Conservation (phyloP, 352 stramenopile genomes). For the Phytophthora podocarpi region DNA sequence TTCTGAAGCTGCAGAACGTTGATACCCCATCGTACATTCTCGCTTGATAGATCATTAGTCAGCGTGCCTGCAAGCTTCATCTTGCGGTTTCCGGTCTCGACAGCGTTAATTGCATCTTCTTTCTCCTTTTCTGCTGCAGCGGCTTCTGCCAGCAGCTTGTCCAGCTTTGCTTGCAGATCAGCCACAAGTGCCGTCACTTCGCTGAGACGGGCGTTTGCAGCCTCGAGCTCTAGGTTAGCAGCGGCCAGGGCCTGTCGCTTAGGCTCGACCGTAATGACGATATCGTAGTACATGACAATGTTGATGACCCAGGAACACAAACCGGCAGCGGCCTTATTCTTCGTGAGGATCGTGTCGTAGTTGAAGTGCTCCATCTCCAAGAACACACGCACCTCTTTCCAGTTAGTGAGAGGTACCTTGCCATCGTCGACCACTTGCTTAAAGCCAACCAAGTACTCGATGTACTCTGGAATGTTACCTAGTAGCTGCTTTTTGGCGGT, state of each 20-base stretch:
- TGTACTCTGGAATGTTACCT: conserved; percentile 96
- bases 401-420: conserved; percentile 92
- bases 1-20: conserved; percentile 93
- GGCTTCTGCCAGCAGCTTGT: conserved; percentile 91
- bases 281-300: conserved; percentile 98
- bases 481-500: conserved; percentile 95
- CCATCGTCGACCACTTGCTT: conserved; percentile 95
- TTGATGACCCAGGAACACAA: conserved; percentile 96
- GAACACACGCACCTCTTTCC: conserved; percentile 94
- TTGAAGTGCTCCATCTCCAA: conserved; percentile 96
- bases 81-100: conserved; percentile 93
- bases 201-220: conserved; percentile 88
- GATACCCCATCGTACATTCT: conserved; percentile 96
- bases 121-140: conserved; percentile 93
- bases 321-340: conserved; percentile 94
- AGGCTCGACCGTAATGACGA: conserved; percentile 94
- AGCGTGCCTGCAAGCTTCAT: conserved; percentile 95
- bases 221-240: conserved; percentile 91
- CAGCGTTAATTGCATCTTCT: conserved; percentile 91
- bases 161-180: conserved; percentile 93
- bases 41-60: conserved; percentile 93
- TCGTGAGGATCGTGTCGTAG: conserved; percentile 93
- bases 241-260: conserved; percentile 92
- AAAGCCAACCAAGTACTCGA: conserved; percentile 93
- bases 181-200: conserved; percentile 92